Evolutionary conservation across 768 basidiomycete species (phyloP).

Genomic region (Antrodiella citrinella): DNA sequence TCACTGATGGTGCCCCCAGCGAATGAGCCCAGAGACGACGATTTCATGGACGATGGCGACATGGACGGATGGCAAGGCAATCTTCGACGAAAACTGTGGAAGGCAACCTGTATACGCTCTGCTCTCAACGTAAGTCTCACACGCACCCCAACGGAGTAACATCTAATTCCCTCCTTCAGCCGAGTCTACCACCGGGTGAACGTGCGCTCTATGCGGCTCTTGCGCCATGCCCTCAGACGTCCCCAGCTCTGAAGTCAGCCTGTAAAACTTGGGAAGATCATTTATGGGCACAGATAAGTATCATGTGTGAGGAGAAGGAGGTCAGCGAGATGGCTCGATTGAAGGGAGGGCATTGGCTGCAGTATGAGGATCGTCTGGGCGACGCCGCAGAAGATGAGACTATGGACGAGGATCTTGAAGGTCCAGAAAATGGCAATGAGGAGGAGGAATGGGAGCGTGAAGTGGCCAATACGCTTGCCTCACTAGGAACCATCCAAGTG

Average conservation of each 20-base stretch:
- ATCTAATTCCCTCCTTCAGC: slow-evolving; percentile 26
- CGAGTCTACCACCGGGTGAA: slow-evolving; percentile 58
- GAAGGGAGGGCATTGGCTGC: slow-evolving; percentile 73
- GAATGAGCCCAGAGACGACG: slow-evolving; percentile 41
- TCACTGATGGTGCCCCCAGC: slow-evolving; percentile 20
- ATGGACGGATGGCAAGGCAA: slow-evolving; percentile 62
- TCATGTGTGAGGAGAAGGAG: slow-evolving; percentile 76
- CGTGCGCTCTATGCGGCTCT: slow-evolving; percentile 86
- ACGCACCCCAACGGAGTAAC: background rate
- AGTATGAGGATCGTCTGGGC: slow-evolving; percentile 25
- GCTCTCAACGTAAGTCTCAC: slow-evolving; percentile 61
- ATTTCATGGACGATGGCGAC: slow-evolving; percentile 34
- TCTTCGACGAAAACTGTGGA: slow-evolving; percentile 75
- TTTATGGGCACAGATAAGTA: slow-evolving; percentile 83
- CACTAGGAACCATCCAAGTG: slow-evolving; percentile 47
- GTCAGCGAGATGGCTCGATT: slow-evolving; percentile 58
- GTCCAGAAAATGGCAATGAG: background rate
- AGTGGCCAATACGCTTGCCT: slow-evolving; percentile 47
- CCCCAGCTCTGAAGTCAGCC: slow-evolving; percentile 55
- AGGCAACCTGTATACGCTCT: slow-evolving; percentile 70
- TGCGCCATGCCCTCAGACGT: slow-evolving; percentile 61
- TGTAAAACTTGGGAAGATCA: slow-evolving; percentile 94
- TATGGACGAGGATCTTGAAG: slow-evolving; percentile 28
- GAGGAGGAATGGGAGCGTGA: slow-evolving; percentile 59
- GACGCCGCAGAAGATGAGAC: slow-evolving; percentile 21